Percentiles rank a stretch among this genome's conserved stretches.
Conservation (phyloP, 2,329 filamentous ascomycete genomes). For the Claviceps sp. region DNA sequence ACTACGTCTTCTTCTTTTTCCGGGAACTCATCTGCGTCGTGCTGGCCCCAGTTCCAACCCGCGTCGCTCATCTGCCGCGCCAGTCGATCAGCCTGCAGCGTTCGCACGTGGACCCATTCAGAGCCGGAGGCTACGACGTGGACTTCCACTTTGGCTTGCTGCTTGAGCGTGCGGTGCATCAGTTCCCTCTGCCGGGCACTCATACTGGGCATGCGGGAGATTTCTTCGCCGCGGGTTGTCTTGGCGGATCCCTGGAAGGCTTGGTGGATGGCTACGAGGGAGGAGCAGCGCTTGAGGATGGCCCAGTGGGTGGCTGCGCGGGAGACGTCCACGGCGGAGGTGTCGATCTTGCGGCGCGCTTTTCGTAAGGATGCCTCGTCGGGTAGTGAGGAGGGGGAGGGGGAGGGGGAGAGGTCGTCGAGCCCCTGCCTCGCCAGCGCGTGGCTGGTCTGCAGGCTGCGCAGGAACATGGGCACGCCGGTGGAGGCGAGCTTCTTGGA, state of each 20-base stretch:
- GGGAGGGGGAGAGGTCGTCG: constrained; percentile 7
- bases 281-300: constrained; percentile 18
- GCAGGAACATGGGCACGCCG: constrained; percentile 10
- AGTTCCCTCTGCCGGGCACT: constrained; percentile 15
- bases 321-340: constrained; percentile 11
- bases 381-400: no score
- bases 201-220: constrained; percentile 6
- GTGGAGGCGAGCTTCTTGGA: constrained; percentile 7
- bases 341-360: constrained; percentile 12
- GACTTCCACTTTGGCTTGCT: constrained; percentile 20
- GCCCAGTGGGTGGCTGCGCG: constrained; percentile 17
- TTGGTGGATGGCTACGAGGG: constrained; percentile 19
- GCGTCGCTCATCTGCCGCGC: constrained; percentile 26
- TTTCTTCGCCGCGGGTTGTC: constrained; percentile 12
- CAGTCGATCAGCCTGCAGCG: constrained; percentile 19
- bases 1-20: constrained; percentile 4
- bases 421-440: constrained; percentile 6
- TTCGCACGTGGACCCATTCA: constrained; percentile 22
- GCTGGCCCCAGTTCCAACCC: constrained; percentile 28
- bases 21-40: constrained; percentile 7
- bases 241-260: constrained; percentile 20
- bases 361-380: no score
- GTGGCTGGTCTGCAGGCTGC: constrained; percentile 10
- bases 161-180: constrained; percentile 19
- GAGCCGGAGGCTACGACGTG: constrained; percentile 22